These are phyloP conservation scores for Lithospermum erythrorhizon DNA, from an alignment of 257 asterid species.

Conservation along the genomic window DNA sequence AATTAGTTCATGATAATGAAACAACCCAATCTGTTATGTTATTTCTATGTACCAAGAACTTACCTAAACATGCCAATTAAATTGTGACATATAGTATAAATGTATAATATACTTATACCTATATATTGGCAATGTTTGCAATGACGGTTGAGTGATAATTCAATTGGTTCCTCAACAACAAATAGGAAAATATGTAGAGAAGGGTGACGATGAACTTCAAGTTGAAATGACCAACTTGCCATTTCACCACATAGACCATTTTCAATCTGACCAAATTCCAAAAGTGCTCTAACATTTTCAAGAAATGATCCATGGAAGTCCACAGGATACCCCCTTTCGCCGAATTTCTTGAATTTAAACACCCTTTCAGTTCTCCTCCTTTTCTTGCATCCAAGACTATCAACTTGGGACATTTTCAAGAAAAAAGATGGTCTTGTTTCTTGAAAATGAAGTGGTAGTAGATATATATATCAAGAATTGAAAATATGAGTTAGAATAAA, in stretches of 20 bases:
- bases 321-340: constrained; percentile 64
- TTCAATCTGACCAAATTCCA: constrained; percentile 64
- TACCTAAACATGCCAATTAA: not conserved
- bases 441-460: not conserved
- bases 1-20: not conserved
- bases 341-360: constrained; percentile 68
- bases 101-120: constrained; percentile 30
- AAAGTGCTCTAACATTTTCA: constrained; percentile 52
- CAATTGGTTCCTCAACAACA: constrained; percentile 77
- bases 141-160: constrained; percentile 41
- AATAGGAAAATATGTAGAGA: constrained; percentile 40
- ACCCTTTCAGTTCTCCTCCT: constrained; percentile 74
- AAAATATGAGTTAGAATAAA: constrained; percentile 1
- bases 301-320: constrained; percentile 57
- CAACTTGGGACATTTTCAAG: constrained; percentile 45
- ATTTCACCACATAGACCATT: constrained; percentile 32
- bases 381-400: constrained; percentile 45
- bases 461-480: not conserved
- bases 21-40: not conserved
- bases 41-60: not conserved
- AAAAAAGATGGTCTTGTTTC: not conserved
- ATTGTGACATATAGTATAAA: no score
- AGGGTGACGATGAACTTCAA: constrained; percentile 74
- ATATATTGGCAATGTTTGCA: constrained; percentile 84
- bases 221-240: constrained; percentile 80